These are phyloP conservation scores for Trichoderma sp. DNA, from an alignment of 2,329 filamentous ascomycete species.

Conservation along the genomic window DNA sequence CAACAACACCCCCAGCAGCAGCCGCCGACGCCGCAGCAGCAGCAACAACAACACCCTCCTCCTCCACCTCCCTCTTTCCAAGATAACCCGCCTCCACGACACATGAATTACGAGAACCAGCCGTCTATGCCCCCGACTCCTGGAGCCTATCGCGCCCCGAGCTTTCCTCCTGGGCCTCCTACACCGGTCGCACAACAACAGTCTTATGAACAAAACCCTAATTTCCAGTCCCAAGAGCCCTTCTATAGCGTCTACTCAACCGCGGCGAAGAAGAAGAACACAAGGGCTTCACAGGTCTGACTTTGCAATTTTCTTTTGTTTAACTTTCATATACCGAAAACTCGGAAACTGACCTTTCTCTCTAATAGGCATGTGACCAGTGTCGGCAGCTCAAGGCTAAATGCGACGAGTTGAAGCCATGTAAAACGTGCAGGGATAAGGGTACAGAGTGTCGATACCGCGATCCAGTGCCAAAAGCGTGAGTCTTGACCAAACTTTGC, in stretches of 20 bases:
- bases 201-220: conserved; percentile 44
- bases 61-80: conserved; percentile 43
- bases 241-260: conserved; percentile 50
- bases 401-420: conserved; percentile 83
- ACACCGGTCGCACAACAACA: conserved; percentile 47
- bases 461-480: conserved; percentile 91
- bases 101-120: conserved; percentile 58
- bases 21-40: background rate
- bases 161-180: conserved; percentile 48
- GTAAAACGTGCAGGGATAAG: conserved; percentile 88
- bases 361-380: conserved; percentile 80
- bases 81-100: conserved; percentile 52
- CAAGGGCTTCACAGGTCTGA: conserved; percentile 64
- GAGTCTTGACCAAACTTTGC: conserved; percentile 44
- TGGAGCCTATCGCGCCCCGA: conserved; percentile 47
- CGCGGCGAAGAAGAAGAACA: conserved; percentile 60
- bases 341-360: conserved; percentile 27
- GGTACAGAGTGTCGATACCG: conserved; percentile 83
- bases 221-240: conserved; percentile 42
- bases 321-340: background rate
- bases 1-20: background rate
- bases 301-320: background rate
- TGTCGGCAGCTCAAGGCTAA: conserved; percentile 88
- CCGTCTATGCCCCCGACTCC: conserved; percentile 51
- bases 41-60: conserved; percentile 8